Conservation (phyloP, 345 rosid genomes). For the Xanthoceras sorbifolium region DNA sequence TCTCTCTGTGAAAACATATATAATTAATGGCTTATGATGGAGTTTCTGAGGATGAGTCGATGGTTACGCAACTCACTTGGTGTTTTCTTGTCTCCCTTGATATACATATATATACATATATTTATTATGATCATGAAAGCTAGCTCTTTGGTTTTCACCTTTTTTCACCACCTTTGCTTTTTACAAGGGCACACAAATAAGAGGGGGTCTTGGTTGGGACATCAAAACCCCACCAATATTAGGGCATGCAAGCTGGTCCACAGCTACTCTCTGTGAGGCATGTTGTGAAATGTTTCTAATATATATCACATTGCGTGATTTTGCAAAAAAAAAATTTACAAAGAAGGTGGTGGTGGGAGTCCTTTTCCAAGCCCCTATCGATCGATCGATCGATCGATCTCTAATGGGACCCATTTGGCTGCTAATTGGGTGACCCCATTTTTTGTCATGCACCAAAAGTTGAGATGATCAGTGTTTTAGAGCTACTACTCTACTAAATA, state of each 20-base stretch:
- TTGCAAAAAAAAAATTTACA: slow-evolving; percentile 26
- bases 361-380: slow-evolving; percentile 29
- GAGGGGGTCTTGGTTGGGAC: slow-evolving; percentile 19
- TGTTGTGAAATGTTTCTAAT: slow-evolving; percentile 20
- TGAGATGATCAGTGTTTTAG: background rate
- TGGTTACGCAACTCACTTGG: slow-evolving; percentile 47
- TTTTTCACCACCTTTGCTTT: background rate
- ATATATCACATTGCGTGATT: slow-evolving; percentile 37
- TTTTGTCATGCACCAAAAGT: slow-evolving; percentile 55
- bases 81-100: slow-evolving; percentile 56
- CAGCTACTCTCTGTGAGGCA: background rate
- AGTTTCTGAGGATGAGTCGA: slow-evolving; percentile 36
- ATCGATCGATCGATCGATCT: too few relatives aligned
- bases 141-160: background rate
- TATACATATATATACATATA: background rate
- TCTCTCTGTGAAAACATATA: slow-evolving; percentile 23
- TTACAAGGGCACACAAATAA: background rate
- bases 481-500: background rate
- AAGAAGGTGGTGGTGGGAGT: slow-evolving; percentile 9
- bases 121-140: slow-evolving; percentile 19
- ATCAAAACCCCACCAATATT: slow-evolving; percentile 28
- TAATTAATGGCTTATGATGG: slow-evolving; percentile 42
- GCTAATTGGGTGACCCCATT: slow-evolving; percentile 35
- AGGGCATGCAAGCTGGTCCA: slow-evolving; percentile 25
- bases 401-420: slow-evolving; percentile 33